These are phyloP conservation scores for Phlyctochytrium planicorne DNA, from an alignment of 192 early-diverging fungal species.

Conservation along the genomic window DNA sequence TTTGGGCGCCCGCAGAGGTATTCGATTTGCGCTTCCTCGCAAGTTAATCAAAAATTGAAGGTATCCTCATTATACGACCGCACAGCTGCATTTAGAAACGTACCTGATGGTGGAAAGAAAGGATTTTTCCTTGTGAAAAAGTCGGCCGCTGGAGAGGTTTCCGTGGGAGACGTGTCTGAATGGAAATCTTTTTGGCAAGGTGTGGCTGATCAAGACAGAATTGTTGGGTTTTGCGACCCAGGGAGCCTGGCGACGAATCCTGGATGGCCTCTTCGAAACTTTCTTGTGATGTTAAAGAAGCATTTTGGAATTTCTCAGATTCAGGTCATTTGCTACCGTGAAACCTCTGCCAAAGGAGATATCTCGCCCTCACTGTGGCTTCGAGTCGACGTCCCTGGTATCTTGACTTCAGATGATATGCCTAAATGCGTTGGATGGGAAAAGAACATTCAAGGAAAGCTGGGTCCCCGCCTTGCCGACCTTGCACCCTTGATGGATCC, in stretches of 20 bases:
- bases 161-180: conserved; percentile 55
- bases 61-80: too few relatives aligned
- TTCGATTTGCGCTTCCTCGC: not conserved
- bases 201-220: conserved; percentile 28
- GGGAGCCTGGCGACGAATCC: conserved; percentile 70
- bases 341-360: conserved; percentile 44
- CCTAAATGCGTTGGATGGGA: conserved; percentile 90
- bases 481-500: conserved; percentile 91
- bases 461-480: conserved; percentile 79
- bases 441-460: conserved; percentile 72
- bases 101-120: too few relatives aligned
- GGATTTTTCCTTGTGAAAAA: conserved; percentile 26
- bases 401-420: conserved; percentile 26
- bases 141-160: too few relatives aligned
- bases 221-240: conserved; percentile 85
- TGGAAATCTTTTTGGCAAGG: conserved; percentile 55
- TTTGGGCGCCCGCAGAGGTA: conserved; percentile 18
- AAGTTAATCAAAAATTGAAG: too few relatives aligned
- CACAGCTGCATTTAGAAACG: too few relatives aligned
- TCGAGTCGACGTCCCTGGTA: conserved; percentile 42
- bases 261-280: conserved; percentile 93
- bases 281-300: conserved; percentile 64
- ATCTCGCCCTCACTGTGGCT: conserved; percentile 49
- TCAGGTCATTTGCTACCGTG: conserved; percentile 67
- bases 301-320: conserved; percentile 50